Conservation (phyloP, 306 rosid species). For the Malus sieversii region DNA sequence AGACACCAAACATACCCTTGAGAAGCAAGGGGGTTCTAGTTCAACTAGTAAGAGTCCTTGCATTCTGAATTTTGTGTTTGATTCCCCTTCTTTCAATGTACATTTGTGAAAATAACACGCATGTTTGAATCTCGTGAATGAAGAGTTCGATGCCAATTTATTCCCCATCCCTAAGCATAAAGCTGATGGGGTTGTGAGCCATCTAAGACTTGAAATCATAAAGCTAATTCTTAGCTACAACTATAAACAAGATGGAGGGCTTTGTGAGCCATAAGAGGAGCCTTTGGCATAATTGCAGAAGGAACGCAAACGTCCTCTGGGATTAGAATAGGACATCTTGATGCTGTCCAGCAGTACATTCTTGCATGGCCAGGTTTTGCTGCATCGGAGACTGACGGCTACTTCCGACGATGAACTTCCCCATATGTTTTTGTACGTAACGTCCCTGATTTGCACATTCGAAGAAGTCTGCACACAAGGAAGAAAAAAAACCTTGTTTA, state of each 20-base stretch:
- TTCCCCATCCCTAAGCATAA: too few relatives aligned
- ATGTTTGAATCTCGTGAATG: too few relatives aligned
- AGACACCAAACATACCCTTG: background rate
- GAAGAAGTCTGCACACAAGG: conserved; percentile 28
- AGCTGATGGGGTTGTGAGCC: background rate
- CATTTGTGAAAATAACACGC: background rate
- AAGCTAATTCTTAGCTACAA: background rate
- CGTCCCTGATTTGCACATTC: conserved; percentile 42
- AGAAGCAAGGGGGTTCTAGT: background rate
- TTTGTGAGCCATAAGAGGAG: conserved; percentile 35
- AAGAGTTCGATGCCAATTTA: too few relatives aligned
- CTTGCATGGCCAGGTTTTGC: conserved; percentile 42
- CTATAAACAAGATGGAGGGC: conserved; percentile 40
- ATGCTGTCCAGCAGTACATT: conserved; percentile 32
- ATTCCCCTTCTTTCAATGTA: background rate
- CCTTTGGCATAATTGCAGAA: conserved; percentile 32
- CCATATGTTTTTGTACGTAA: conserved; percentile 38
- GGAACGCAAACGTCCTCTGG: background rate
- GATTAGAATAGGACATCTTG: conserved; percentile 6
- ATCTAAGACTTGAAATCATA: background rate
- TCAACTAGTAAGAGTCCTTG: background rate
- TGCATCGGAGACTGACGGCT: conserved; percentile 41
- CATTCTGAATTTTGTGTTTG: background rate
- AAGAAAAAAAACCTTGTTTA: background rate
- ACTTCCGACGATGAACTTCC: conserved; percentile 33